Percentiles rank a stretch among this genome's conserved stretches.
Conservation (phyloP, 2,329 filamentous ascomycete species). For the Apiospora pterosperma region DNA sequence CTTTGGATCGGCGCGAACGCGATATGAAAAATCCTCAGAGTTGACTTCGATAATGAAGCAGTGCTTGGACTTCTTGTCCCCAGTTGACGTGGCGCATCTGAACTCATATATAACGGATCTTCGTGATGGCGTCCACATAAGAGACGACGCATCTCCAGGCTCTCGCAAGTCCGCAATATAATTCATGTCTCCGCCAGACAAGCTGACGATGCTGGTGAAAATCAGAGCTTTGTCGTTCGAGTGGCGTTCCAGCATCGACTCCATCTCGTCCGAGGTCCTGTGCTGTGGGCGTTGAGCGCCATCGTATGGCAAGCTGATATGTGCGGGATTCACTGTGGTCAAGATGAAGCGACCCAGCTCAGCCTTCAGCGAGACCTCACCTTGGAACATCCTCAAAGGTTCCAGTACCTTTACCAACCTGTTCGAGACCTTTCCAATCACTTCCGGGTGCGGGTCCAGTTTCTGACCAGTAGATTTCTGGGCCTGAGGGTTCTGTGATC, state of each 20-base stretch:
- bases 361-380: constrained; percentile 5
- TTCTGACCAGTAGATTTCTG: neutral
- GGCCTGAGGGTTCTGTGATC: neutral
- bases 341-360: constrained; percentile 9
- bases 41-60: constrained; percentile 23
- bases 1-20: constrained; percentile 9
- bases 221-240: neutral
- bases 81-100: constrained; percentile 1
- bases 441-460: neutral
- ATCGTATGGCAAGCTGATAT: constrained; percentile 5
- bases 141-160: neutral
- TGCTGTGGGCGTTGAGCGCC: neutral
- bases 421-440: constrained; percentile 4
- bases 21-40: constrained; percentile 15
- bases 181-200: constrained; percentile 9
- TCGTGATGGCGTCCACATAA: neutral
- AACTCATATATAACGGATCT: constrained; percentile 9
- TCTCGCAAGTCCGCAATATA: constrained; percentile 1
- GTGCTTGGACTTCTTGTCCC: neutral
- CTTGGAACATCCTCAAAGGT: constrained; percentile 8
- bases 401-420: constrained; percentile 5
- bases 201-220: constrained; percentile 6
- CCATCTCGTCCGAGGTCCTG: neutral
- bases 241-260: constrained; percentile 1
- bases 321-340: neutral